These are phyloP conservation scores for Rhinocladiella mackenziei DNA, from an alignment of 2,329 filamentous ascomycete species.

Conservation along the genomic window DNA sequence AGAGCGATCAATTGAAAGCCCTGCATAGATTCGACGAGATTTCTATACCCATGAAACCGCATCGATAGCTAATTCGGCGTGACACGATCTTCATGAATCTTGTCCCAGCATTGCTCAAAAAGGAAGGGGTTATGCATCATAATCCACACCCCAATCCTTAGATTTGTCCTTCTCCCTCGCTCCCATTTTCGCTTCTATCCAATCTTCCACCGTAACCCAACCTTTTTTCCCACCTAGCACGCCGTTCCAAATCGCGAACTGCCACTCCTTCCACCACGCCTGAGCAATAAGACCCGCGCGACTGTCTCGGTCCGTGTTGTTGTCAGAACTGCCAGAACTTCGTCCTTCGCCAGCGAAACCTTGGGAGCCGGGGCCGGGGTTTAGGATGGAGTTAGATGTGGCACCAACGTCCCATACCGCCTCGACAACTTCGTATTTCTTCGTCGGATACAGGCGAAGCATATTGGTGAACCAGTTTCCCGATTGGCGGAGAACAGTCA, in stretches of 20 bases:
- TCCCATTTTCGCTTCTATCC: constrained; percentile 23
- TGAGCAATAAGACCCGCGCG: constrained; percentile 20
- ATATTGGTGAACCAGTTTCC: constrained; percentile 29
- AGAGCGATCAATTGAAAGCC: too few relatives aligned
- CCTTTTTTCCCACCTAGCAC: constrained; percentile 14
- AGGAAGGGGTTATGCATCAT: too few relatives aligned
- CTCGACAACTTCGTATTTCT: constrained; percentile 30
- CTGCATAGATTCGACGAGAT: too few relatives aligned
- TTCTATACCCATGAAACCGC: too few relatives aligned
- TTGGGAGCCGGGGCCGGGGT: too few relatives aligned
- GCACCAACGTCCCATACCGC: constrained; percentile 29
- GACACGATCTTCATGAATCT: too few relatives aligned
- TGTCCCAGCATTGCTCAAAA: too few relatives aligned
- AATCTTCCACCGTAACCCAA: constrained; percentile 25
- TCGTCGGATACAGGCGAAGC: constrained; percentile 25
- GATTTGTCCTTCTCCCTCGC: constrained; percentile 14
- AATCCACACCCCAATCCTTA: constrained; percentile 22
- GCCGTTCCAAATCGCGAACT: constrained; percentile 24
- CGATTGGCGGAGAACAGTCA: constrained; percentile 27
- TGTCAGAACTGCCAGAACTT: neutral
- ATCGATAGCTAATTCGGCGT: too few relatives aligned
- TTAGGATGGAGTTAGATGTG: too few relatives aligned
- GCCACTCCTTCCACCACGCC: constrained; percentile 32
- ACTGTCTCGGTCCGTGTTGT: neutral
- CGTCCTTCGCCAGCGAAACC: constrained; percentile 1